These are phyloP conservation scores for Boletellus deceptivus DNA, from an alignment of 1,284 basidiomycete species.

Conservation along the genomic window DNA sequence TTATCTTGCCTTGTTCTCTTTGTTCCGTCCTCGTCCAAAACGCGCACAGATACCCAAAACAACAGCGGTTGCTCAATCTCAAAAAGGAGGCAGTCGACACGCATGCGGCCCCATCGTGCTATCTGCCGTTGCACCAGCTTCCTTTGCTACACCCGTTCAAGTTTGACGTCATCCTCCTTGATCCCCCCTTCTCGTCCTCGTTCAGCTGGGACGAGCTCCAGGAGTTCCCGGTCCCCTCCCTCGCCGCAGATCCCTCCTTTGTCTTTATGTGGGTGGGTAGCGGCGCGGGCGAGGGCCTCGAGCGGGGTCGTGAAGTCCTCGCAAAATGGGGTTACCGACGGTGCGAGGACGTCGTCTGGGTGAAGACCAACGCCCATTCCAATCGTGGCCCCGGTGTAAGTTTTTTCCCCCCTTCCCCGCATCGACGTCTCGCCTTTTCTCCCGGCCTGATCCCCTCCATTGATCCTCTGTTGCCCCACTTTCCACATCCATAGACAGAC, in stretches of 20 bases:
- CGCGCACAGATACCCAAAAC: constrained; percentile 80
- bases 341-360: constrained; percentile 97
- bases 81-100: constrained; percentile 72
- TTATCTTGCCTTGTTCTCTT: too few species aligned
- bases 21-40: neutral
- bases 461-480: neutral
- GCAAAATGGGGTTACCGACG: constrained; percentile 94
- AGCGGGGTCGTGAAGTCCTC: constrained; percentile 88
- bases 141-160: constrained; percentile 59
- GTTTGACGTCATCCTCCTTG: constrained; percentile 93
- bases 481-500: constrained; percentile 53
- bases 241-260: constrained; percentile 91
- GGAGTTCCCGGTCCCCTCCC: constrained; percentile 76
- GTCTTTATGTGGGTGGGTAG: constrained; percentile 97
- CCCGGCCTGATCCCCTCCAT: constrained; percentile 4
- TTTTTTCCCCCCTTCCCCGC: neutral
- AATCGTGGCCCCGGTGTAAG: constrained; percentile 75
- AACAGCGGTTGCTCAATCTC: constrained; percentile 75
- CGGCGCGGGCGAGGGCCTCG: constrained; percentile 87
- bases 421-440: neutral
- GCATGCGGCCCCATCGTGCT: constrained; percentile 63
- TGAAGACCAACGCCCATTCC: constrained; percentile 79
- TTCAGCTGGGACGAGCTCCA: constrained; percentile 86
- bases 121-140: constrained; percentile 62
- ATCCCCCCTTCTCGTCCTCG: constrained; percentile 81